Percentiles rank a stretch among this genome's conserved stretches.
These are phyloP conservation scores for Ligustrum vulgare DNA, from an alignment of 257 asterid genomes.

Conservation along the genomic window DNA sequence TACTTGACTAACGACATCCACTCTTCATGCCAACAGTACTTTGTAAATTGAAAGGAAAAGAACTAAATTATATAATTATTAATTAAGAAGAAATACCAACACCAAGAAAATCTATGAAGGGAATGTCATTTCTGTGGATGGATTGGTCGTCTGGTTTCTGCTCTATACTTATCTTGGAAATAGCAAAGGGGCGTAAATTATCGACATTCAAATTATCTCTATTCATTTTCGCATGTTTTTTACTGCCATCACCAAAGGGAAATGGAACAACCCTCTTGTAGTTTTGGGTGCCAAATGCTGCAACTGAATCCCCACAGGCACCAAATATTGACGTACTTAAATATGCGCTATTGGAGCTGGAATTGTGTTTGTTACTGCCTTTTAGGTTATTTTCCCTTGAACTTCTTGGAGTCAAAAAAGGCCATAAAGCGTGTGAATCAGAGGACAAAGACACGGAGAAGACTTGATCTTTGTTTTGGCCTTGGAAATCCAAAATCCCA, in stretches of 20 bases:
- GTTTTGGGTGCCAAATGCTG: constrained; percentile 13
- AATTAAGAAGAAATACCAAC: constrained; percentile 74
- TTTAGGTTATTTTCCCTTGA: constrained; percentile 12
- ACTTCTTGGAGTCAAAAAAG: constrained; percentile 20
- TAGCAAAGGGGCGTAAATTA: constrained; percentile 19
- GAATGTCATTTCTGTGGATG: constrained; percentile 47
- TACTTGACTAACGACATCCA: not conserved
- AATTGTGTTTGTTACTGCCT: constrained; percentile 17
- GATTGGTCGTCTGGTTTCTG: constrained; percentile 39
- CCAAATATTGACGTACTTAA: constrained; percentile 40
- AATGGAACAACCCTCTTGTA: constrained; percentile 20
- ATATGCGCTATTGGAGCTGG: constrained; percentile 17
- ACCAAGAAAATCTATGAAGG: constrained; percentile 96
- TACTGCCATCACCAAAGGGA: constrained; percentile 31
- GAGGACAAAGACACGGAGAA: constrained; percentile 51
- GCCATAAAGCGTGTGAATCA: constrained; percentile 44
- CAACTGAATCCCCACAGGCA: constrained; percentile 19
- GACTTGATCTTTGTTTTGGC: constrained; percentile 41
- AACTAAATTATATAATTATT: constrained; percentile 19
- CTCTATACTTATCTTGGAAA: constrained; percentile 26
- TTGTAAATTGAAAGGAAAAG: constrained; percentile 10
- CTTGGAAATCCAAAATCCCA: constrained; percentile 34
- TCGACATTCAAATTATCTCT: constrained; percentile 21
- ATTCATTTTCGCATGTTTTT: constrained; percentile 13
- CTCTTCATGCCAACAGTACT: constrained; percentile 10